Conservation (phyloP, 192 early-diverging fungal species). For the Podila epigama region DNA sequence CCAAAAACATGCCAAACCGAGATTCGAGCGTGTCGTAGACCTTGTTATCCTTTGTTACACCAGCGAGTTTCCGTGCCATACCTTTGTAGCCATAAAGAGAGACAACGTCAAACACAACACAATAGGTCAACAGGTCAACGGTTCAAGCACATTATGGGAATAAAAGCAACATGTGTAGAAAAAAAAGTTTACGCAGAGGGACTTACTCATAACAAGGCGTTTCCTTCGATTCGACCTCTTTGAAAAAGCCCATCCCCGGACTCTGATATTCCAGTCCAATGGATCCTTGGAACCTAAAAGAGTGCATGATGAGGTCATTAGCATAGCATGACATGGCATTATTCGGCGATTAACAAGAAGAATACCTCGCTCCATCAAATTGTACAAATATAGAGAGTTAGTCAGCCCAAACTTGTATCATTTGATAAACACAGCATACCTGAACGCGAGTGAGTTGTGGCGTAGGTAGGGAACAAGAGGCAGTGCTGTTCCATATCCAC, state of each 20-base stretch:
- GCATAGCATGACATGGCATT: no score
- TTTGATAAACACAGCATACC: conserved; percentile 13
- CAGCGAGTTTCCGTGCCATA: conserved; percentile 47
- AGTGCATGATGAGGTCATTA: no score
- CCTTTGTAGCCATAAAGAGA: conserved; percentile 10
- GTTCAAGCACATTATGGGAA: not conserved
- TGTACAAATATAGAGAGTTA: not conserved
- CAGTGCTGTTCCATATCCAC: conserved; percentile 48
- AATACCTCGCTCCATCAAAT: not conserved
- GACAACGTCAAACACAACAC: no score
- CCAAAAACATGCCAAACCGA: conserved; percentile 57
- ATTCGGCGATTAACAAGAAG: no score
- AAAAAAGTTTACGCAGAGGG: no score
- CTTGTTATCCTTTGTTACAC: conserved; percentile 48
- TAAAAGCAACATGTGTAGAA: no score
- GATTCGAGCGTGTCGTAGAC: conserved; percentile 46
- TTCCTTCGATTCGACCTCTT: conserved; percentile 47
- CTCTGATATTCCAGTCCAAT: conserved; percentile 43
- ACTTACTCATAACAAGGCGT: conserved; percentile 46
- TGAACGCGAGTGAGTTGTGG: conserved; percentile 40
- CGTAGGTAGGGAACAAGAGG: conserved; percentile 59
- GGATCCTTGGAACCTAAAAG: conserved; percentile 47
- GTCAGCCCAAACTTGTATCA: not conserved
- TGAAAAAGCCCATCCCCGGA: conserved; percentile 54
- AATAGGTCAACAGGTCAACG: no score